Evolutionary conservation across 768 basidiomycete species (phyloP), one percentile per base, ranked within the genome.

Genomic region (Termitomyces sp.): DNA sequence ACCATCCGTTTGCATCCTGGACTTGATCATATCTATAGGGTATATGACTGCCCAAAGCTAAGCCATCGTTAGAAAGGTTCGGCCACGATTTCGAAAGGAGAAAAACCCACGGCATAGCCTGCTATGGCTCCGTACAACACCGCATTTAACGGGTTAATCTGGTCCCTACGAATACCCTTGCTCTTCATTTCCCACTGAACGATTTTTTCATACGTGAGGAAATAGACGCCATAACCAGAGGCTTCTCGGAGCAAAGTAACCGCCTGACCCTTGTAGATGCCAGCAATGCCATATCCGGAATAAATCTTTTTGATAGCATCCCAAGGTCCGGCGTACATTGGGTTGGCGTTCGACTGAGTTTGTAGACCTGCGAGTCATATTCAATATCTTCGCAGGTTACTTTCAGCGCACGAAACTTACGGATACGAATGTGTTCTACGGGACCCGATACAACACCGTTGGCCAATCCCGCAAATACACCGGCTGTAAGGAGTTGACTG

Each of bases 351-450:
- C 7, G 89, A 86, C 68, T 98, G 96, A 1, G 91, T 95, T 73
- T 98, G 96, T 25, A 98, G 76, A 54, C 95, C 92, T 95, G 61
- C 12, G 37, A 62, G 21, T n/a, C 17, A 42, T 10, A 52, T 31
- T 52, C 21, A 27, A 29, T 27, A 44, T 37, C 31, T 53, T 51
- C 34, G 40, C 43, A 38, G 17, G 54, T 65, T 29, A 38, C 41
- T n/a, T 51, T 40, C 25, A 43, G 32, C 16, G 17, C 11, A n/a
- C 46, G 19, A 14, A 31, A 76, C 89, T 69, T 63, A 93, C 92
- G 87, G 62, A 98, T 98, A 75, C 95, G 91, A 68, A 98, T 95
- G 68, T 98, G 95, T 71, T 98, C 95, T 17, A 98, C 95, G 6
- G 95, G 96, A 1, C 95, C 94, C 0, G 95, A 95, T 37, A 97